Evolutionary conservation across 352 stramenopile genomes (phyloP), one percentile per base, ranked within the genome.

Genomic region (Phytophthora litchii): DNA sequence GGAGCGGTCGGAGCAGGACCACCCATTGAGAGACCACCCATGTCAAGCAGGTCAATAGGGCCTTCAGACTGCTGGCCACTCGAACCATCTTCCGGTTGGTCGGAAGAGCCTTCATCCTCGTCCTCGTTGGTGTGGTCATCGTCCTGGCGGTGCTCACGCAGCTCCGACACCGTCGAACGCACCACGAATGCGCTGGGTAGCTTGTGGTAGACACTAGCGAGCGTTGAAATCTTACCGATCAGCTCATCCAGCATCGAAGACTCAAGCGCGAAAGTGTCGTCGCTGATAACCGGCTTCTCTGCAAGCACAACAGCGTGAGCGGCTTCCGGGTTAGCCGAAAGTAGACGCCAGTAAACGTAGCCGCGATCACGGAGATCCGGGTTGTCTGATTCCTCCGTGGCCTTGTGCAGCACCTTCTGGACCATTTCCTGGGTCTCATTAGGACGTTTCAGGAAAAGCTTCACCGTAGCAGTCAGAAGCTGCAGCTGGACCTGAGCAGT

Each of bases 281-380:
- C 97, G 63, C 90, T 97, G 81, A 99, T 99, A n/a, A 99, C 95
- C 4, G 97, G 97, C 67, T 99, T 99, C 72, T 99, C 96, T 7
- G 94, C 94, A 3, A 99, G 82, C 25, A 99, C 97, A 9, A 99
- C 96, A 20, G 97, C 94, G 57, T 98, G 98, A 32, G 97, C 97
- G 10, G 96, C 97, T 67, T 99, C 96, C 0, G 97, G 97, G 79
- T 99, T 98, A 0, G 96, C 97, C n/a, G 89, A 98, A 20, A 99
- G 76, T 19, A 99, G 74, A 36, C 97, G 91, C 97, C 97, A 99
- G 80, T 99, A 99, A n/a, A 99, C 97, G 73, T 99, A 99, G 25
- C 97, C 97, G 36, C 97, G 87, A 74, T 99, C 97, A 25, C 97
- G 87, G 27, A 99, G 74, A 74, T 99, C 97, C 43, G 97, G 97